These are phyloP conservation scores for Hyparrhenia diplandra DNA, from an alignment of 176 grass and related monocot species.

Conservation along the genomic window DNA sequence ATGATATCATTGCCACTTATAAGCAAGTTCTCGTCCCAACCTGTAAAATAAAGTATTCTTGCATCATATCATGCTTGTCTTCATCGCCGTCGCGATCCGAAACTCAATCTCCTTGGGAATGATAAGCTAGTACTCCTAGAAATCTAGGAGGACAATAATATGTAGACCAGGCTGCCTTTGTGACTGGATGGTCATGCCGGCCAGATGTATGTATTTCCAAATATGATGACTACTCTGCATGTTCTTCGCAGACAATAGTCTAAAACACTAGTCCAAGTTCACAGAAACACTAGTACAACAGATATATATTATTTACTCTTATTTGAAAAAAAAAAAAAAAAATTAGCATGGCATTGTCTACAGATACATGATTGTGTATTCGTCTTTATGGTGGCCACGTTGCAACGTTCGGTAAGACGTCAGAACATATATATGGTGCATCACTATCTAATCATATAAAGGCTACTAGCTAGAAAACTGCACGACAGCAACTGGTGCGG, in stretches of 20 bases:
- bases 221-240: neutral
- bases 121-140: neutral
- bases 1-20: neutral
- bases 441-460: slow-evolving; percentile 6
- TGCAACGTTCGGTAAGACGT: slow-evolving; percentile 8
- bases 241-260: neutral
- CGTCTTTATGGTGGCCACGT: neutral
- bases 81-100: neutral
- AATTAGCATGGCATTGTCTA: neutral
- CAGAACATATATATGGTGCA: neutral
- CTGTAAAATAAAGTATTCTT: neutral
- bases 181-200: too few relatives aligned
- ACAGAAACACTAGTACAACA: neutral
- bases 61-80: neutral
- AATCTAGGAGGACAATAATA: too few relatives aligned
- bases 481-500: slow-evolving; percentile 18
- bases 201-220: neutral
- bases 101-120: slow-evolving; percentile 13
- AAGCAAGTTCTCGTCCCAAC: neutral
- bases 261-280: neutral
- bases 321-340: too few relatives aligned
- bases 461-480: neutral
- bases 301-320: too few relatives aligned
- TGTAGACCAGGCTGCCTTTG: too few relatives aligned
- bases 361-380: neutral